Base-by-base conservation (phyloP, 2,329 filamentous ascomycete species). In the Hypomyces rosellus region DNA sequence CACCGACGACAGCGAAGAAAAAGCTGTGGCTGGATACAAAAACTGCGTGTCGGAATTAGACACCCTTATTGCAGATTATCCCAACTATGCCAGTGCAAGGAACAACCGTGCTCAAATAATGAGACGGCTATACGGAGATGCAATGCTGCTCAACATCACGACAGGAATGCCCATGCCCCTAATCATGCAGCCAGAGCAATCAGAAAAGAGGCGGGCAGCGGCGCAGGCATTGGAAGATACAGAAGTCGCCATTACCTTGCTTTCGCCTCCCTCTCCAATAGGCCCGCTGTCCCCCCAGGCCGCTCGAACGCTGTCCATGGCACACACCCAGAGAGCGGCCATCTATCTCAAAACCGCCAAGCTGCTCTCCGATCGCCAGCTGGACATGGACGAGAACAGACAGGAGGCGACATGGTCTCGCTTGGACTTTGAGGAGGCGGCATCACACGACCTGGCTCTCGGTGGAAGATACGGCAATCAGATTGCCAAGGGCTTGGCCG, bases 31-130 rank as follows among this genome's bases (percentile, higher is more conserved):
- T 2, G 70, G 69, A 37, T 84, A 82, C 58, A 69, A 65, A 22
- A 54, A 66, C 34, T 74, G 74, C 48, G 64, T 83, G 15, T 62
- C 65, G 9, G 65, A 70, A 5, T 69, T 91, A 5, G 73, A 75
- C 30, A 62, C 66, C 2, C 71, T 89, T 33, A 78, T 89, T 38
- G 60, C 70, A 2, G 66, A 77, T 20, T 64, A 81, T 48, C 84
- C 86, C 3, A 66, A 70, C 33, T 91, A 91, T 65, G 85, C 86
- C 18, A 88, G 84, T 55, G 85, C 82, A 5, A 78, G 81, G 51
- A 86, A 89, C 63, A 91, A 92, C 66, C 77, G 86, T 45, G 87
- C 84, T 3, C 88, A 91, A 64, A 75, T 84, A 8, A 59, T 78
- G 30, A 71, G 85, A 18, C 72, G 84, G 44, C 67, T 82, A 50